Evolutionary conservation across 176 grass and related monocot species (phyloP).

Genomic region (Raddia guianensis): DNA sequence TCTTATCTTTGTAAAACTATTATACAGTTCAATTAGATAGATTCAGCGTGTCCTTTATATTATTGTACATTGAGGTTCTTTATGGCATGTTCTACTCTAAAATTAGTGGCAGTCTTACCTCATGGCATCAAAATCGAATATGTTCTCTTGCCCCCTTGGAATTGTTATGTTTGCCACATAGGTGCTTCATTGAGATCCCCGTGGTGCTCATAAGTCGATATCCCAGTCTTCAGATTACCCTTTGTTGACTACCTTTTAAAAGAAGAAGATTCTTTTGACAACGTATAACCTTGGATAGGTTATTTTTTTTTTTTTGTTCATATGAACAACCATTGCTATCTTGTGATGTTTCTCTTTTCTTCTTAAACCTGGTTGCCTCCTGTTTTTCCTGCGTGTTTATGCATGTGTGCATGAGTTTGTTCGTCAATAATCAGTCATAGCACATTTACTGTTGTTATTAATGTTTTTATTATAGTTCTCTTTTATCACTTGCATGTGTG

Average conservation of each 20-base stretch:
- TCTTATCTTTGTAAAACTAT: conserved; percentile 11
- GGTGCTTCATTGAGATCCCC: conserved; percentile 30
- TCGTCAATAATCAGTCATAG: not conserved
- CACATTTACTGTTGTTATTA: not conserved
- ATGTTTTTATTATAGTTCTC: not conserved
- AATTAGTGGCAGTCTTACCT: not conserved
- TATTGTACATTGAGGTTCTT: not conserved
- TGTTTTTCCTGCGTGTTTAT: not conserved
- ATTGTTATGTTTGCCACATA: conserved; percentile 27
- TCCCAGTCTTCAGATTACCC: not conserved
- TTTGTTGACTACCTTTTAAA: conserved; percentile 17
- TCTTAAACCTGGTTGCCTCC: not conserved
- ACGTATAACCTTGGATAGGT: conserved; percentile 1
- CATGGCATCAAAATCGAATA: conserved; percentile 31
- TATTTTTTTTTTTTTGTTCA: not conserved
- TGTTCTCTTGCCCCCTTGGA: conserved; percentile 13
- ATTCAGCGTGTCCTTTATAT: conserved; percentile 26
- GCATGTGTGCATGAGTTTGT: conserved; percentile 22
- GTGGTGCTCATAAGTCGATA: conserved; percentile 18
- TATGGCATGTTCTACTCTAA: conserved; percentile 30
- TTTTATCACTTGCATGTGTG: not conserved
- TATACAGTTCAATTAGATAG: not conserved
- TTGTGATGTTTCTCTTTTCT: not conserved
- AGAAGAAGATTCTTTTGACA: not conserved
- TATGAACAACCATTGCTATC: not conserved